These are phyloP conservation scores for Colletotrichum sansevieriae DNA, from an alignment of 2,329 filamentous ascomycete genomes.

Conservation along the genomic window DNA sequence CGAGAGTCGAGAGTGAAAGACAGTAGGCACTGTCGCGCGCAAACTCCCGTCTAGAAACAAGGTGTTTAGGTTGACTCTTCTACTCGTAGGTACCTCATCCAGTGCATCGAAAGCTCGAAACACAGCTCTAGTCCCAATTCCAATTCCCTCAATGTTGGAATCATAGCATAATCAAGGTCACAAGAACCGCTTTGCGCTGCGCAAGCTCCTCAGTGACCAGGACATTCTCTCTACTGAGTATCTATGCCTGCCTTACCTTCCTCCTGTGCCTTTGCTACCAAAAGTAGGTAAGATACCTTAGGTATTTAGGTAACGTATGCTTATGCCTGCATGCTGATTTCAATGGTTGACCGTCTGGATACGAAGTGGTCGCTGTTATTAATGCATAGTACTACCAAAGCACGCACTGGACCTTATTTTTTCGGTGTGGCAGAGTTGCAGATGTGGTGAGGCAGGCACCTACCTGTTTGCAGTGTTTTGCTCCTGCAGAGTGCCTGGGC, in stretches of 20 bases:
- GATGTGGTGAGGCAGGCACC: not conserved
- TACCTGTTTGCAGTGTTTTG: constrained; percentile 12
- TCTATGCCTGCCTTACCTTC: no score
- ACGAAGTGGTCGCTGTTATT: no score
- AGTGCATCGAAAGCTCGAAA: no score
- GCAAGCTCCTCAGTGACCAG: not conserved
- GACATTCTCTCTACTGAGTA: no score
- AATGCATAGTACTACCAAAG: not conserved
- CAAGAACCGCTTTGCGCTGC: constrained; percentile 13
- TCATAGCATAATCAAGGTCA: constrained; percentile 3
- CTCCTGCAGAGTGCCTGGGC: constrained; percentile 4
- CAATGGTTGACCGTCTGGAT: no score
- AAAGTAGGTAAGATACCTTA: no score
- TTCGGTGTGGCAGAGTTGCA: constrained; percentile 6
- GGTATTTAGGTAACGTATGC: no score
- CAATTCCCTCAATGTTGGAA: not conserved
- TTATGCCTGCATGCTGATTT: no score
- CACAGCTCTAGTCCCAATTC: not conserved
- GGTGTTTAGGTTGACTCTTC: not conserved
- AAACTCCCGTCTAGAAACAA: not conserved
- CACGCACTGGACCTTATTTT: constrained; percentile 12
- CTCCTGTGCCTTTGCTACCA: no score
- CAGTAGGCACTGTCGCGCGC: not conserved
- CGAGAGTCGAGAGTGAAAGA: no score
- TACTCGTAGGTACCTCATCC: not conserved